Evolutionary conservation across 495 filamentous ascomycete genomes (phyloP).

Genomic region (Xylaria cubensis): DNA sequence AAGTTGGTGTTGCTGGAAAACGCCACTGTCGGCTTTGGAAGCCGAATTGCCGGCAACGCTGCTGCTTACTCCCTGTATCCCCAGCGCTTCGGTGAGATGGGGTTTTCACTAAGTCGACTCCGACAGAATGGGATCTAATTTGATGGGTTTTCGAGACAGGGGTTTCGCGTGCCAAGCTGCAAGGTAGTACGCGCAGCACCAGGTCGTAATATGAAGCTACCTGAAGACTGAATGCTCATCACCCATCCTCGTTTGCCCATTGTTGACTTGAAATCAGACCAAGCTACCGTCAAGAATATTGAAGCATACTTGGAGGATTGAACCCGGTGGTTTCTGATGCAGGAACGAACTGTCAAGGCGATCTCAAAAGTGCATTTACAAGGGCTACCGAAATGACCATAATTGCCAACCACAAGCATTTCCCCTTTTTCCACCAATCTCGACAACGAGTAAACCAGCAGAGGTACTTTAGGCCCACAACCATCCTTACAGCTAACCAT

Average conservation of each 20-base stretch:
- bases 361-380: background rate
- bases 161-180: constrained; percentile 4
- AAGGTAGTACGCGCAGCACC: background rate
- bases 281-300: background rate
- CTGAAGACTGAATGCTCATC: background rate
- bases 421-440: constrained; percentile 4
- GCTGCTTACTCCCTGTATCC: background rate
- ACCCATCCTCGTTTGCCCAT: background rate
- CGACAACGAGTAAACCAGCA: background rate
- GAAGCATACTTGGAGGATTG: background rate
- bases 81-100: constrained; percentile 8
- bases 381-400: background rate
- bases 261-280: background rate
- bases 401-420: background rate
- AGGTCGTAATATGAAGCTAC: background rate
- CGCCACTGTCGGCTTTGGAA: constrained; percentile 21
- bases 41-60: constrained; percentile 14
- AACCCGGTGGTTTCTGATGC: background rate
- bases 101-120: background rate
- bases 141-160: constrained; percentile 1
- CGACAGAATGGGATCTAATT: background rate
- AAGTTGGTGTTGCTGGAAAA: background rate
- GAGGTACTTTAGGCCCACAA: background rate
- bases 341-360: background rate
- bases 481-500: background rate